Base-by-base conservation (phyloP, 169 alveolate genomes). In the Cystoisospora suis region DNA sequence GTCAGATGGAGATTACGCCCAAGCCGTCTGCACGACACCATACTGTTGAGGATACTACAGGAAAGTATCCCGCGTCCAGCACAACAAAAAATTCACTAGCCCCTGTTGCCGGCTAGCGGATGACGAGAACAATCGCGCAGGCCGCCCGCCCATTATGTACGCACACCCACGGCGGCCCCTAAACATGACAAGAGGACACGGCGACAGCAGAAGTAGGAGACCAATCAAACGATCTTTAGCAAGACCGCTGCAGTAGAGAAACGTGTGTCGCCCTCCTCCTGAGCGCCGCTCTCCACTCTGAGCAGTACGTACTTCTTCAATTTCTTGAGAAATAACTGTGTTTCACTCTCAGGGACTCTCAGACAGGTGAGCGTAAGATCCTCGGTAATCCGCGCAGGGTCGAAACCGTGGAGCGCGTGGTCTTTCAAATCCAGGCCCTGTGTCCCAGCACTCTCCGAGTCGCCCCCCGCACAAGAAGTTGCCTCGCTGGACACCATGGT, bases 361-460 rank as follows among this genome's bases (percentile, higher is more conserved):
- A 72, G 38, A 34, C 17, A 72, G 56, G 83, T 72, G 53, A 72
- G 83, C 1, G 49, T 38, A 29, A 72, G 56, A 38, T 72, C 83
- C 32, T 72, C 56, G 53, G 38, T 53, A 15, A 72, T 34, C 15
- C 42, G 38, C n/a, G 15, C 83, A 3, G 83, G 83, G 20, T 34
- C 23, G 83, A 40, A 40, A 20, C 65, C 65, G 23, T 12, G 29
- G 23, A 23, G 29, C 12, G 65, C 23, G 23, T 15, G 65, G 29
- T 53, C 65, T 23, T 15, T 53, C 65, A n/a, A n/a, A n/a, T 53
- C 65, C 65, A 53, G 29, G 12, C 12, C 23, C 65, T 53, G 65
- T 53, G 23, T 23, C 29, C 65, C 65, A 53, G 65, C 29, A 12
- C 29, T 15, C 12, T 12, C 65, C 23, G 23, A 23, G 65, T 53